A percentile compares a stretch with the other conserved stretches of the same genome.
Evolutionary conservation across 1,284 basidiomycete species (phyloP).

Genomic region (Rhodofomes roseus): DNA sequence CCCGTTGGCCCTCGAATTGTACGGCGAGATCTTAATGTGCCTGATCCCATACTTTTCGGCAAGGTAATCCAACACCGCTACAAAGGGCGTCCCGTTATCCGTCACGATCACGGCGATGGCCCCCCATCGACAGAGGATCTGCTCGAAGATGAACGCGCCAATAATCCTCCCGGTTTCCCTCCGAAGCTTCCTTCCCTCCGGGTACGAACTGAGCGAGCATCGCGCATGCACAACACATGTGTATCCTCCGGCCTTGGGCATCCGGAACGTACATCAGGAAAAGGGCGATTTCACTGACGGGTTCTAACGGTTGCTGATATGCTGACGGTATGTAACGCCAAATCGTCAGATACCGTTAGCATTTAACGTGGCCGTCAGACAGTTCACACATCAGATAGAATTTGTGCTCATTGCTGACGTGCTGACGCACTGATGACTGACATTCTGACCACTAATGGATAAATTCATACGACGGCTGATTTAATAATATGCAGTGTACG

Average conservation of each 20-base stretch:
- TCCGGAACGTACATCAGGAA: conserved; percentile 13
- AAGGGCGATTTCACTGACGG: too few species aligned
- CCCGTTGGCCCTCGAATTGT: conserved; percentile 41
- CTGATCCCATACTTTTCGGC: conserved; percentile 30
- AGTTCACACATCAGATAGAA: too few species aligned
- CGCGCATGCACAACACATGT: conserved; percentile 1
- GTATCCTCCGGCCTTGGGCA: conserved; percentile 1
- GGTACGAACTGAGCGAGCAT: conserved; percentile 13
- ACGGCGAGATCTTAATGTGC: conserved; percentile 38
- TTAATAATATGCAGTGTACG: too few species aligned
- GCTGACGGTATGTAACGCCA: too few species aligned
- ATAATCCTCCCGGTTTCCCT: conserved; percentile 7
- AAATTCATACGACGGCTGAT: too few species aligned
- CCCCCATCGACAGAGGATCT: conserved; percentile 23
- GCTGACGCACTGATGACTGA: too few species aligned
- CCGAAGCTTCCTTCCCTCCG: conserved; percentile 18
- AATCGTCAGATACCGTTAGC: too few species aligned
- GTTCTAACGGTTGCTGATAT: too few species aligned
- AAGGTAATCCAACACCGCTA: conserved; percentile 30
- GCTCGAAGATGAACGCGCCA: conserved; percentile 22
- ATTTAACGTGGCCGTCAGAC: too few species aligned
- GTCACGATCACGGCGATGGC: conserved; percentile 19
- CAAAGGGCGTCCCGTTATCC: conserved; percentile 25
- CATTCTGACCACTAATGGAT: too few species aligned
- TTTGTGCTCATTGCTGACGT: too few species aligned